phyloP scores from a whole-genome alignment of 108 stramenopile species.

The Nannochloropsis salina region DNA sequence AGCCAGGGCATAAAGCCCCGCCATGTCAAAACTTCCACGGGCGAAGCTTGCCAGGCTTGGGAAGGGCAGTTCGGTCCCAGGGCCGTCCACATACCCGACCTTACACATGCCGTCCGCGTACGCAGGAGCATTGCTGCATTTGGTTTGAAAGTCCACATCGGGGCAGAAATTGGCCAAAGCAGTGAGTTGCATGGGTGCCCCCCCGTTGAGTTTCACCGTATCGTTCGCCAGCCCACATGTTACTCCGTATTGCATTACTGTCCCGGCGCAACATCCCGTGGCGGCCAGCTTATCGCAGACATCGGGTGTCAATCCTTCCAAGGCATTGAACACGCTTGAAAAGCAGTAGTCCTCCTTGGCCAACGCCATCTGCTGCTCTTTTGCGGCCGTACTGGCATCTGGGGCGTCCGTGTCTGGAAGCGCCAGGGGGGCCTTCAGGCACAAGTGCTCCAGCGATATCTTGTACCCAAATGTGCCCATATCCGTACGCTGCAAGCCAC shows the following conservation, averaged over 20 bases:
- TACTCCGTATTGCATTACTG: neutral
- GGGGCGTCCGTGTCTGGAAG: neutral
- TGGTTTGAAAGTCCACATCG: neutral
- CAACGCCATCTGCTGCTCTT: neutral
- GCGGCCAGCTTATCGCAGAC: neutral
- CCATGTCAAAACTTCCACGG: neutral
- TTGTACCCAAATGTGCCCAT: neutral
- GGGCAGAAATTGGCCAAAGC: neutral
- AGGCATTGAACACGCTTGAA: slow-evolving; percentile 15
- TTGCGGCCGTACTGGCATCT: neutral
- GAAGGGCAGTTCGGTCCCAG: neutral
- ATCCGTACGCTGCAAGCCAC: neutral
- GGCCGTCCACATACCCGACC: neutral
- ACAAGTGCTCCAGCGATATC: slow-evolving; percentile 4
- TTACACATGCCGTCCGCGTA: neutral
- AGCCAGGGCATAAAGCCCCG: neutral
- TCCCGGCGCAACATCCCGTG: neutral
- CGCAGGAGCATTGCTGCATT: neutral
- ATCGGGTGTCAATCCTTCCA: neutral
- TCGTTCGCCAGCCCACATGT: neutral
- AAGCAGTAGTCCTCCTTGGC: neutral
- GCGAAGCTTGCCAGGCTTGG: neutral
- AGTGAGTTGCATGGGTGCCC: neutral
- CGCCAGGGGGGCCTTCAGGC: neutral
- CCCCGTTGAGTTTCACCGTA: neutral